Percentiles rank a stretch among this genome's conserved stretches.
Evolutionary conservation across 371 early-diverging fungal genomes (phyloP).

Genomic region (Lichtheimia ornata): DNA sequence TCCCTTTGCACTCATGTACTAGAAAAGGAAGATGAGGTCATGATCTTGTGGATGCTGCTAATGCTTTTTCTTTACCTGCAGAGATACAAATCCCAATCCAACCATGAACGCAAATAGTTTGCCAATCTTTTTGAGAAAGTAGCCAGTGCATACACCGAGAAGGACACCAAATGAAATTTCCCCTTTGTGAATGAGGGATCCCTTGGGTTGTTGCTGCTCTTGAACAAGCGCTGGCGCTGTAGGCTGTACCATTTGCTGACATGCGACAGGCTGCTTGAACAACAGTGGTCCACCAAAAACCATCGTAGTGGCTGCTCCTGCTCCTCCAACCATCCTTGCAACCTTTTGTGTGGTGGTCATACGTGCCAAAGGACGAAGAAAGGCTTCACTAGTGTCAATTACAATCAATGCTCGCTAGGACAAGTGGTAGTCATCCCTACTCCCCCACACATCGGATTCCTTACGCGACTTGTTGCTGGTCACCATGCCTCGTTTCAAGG

Average conservation of each 20-base stretch:
- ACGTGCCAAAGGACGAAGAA: no score
- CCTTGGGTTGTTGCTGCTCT: neutral
- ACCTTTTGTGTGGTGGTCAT: neutral
- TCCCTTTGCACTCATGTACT: constrained; percentile 52
- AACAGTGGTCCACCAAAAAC: neutral
- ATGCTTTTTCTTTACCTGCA: constrained; percentile 31
- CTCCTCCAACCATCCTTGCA: neutral
- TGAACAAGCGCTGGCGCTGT: neutral
- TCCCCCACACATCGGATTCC: no score
- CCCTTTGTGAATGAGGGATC: constrained; percentile 30
- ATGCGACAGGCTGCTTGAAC: neutral
- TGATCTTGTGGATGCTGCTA: neutral
- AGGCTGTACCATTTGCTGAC: neutral
- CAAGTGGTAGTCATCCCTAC: no score
- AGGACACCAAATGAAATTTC: constrained; percentile 48
- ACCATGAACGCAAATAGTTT: constrained; percentile 40
- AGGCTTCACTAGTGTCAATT: no score
- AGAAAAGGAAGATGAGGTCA: neutral
- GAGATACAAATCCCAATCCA: constrained; percentile 46
- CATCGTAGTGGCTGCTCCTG: neutral
- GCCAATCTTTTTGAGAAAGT: constrained; percentile 46
- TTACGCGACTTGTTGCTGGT: no score
- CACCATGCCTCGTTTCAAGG: no score
- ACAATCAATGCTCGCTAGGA: no score
- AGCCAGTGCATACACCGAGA: constrained; percentile 49